Evolutionary conservation across 2,329 filamentous ascomycete genomes (phyloP), one percentile per base, ranked within the genome.

Genomic region (Leptosphaerulina australis): DNA sequence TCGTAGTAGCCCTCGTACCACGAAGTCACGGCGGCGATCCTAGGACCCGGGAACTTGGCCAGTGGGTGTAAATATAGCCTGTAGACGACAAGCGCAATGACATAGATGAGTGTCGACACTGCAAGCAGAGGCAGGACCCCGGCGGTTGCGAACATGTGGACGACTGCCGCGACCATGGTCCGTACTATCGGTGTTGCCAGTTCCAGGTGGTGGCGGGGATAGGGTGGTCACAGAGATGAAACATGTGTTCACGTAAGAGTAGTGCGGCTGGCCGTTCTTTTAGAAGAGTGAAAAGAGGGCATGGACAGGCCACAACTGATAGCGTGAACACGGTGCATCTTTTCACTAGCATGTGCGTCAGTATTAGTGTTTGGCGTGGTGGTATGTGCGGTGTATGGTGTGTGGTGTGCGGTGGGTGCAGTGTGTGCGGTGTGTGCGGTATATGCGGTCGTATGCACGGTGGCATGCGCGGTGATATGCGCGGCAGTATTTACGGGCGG

Each of bases 21-120:
- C 17, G 55, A 63, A 15, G 67, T 66, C 10, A 64, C 53, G 7
- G 68, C 68, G 9, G 68, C 69, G 11, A 65, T 41, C 22, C 43
- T 61, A 1, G 78, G 77, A 2, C 77, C 78, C 1, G 77, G 77
- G 53, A 74, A 77, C 33, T 70, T 71, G 33, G 71, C 63, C 2
- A 80, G 67, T 1, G 78, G 77, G 36, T 79, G 76, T 34, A 78
- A 68, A 59, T 70, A 76, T 15, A 76, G 64, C 46, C 70, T 69
- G 56, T 78, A 75, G 44, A 77, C 4, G 39, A 44, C 44, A 36
- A 68, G 55, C 12, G 53, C 60, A 20, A 58, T 0, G 7, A 58
- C 20, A 34, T 68, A 72, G 7, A 53, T 11, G 22, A 53, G 34
- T 17, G 55, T 44, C 4, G 55, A 37, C 8, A 39, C 46, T 7